Evolutionary conservation across 2,329 filamentous ascomycete genomes (phyloP), one percentile per base, ranked within the genome.

Genomic region (Stachybotrys elegans): DNA sequence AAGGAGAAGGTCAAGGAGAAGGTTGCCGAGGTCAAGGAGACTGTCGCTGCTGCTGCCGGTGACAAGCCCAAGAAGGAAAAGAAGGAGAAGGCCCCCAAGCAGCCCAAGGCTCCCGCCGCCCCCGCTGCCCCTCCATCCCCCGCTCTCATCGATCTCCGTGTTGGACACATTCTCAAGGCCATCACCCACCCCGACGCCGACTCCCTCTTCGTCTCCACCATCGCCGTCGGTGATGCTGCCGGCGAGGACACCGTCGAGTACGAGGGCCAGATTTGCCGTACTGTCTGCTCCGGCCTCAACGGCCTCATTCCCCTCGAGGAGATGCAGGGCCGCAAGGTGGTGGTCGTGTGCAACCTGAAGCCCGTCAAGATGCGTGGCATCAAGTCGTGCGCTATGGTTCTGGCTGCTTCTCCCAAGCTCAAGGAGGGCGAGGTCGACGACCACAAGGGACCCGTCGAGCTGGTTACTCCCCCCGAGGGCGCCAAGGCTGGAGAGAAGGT

Each of bases 351-450:
- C 76, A 98, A 98, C 70, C 80, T 98, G 55, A 98, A 98, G 78
- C 93, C 93, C 41, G 93, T 97, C 66, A 98, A 94, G 67, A 98
- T 98, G 93, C 88, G 93, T 51, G 93, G 93, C 54, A 76, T 82
- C 71, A 81, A 81, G 71, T 82, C 78, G 4, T 78, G 71, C 54
- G 78, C 91, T 59, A 97, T 98, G 93, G 93, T 98, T 14, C 79
- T 98, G 31, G 93, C 93, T 9, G 93, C 93, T 3, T 95, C 89
- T 16, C 93, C 92, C n/a, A 76, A 78, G 47, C 66, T 87, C 39
- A 83, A 84, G 59, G 87, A 92, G 59, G 92, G 90, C 36, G 91
- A 90, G 61, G 85, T 79, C 40, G 84, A 88, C 61, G 81, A 92
- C 64, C 89, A 95, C 73, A 89, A 84, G 52, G 87, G 88, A 4